phyloP scores from a whole-genome alignment of 148 eudicot genomes.

The Nyssa sinensis region DNA sequence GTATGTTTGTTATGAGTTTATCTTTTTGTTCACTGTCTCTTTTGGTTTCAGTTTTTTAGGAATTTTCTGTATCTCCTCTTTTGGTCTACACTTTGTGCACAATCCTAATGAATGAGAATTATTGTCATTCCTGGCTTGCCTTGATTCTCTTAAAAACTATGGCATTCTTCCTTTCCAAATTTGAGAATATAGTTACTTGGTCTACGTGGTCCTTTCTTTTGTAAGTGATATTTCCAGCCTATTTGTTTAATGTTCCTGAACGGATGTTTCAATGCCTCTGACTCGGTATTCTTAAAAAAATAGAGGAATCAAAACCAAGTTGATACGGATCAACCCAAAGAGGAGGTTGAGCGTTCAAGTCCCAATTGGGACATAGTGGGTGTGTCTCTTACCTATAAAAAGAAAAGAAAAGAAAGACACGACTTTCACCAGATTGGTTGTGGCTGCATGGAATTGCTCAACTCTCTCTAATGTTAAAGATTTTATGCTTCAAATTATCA shows the following conservation, averaged over 20 bases:
- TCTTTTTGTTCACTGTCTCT: background rate
- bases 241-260: background rate
- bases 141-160: background rate
- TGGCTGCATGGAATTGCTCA: background rate
- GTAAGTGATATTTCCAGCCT: background rate
- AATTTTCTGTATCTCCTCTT: background rate
- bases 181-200: background rate
- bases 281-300: too few relatives aligned
- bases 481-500: background rate
- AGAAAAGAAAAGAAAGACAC: too few relatives aligned
- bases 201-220: background rate
- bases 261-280: background rate
- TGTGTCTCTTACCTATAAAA: too few relatives aligned
- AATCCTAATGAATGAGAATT: background rate
- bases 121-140: background rate
- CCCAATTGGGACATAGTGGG: too few relatives aligned
- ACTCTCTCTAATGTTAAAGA: background rate
- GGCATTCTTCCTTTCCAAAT: background rate
- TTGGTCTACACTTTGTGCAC: background rate
- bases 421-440: too few relatives aligned
- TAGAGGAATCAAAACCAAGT: too few relatives aligned
- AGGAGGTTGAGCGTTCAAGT: too few relatives aligned
- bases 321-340: too few relatives aligned
- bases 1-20: background rate
- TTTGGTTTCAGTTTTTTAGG: background rate